These are phyloP conservation scores for Pelargonium nanum DNA, from an alignment of 345 rosid genomes.

Conservation along the genomic window DNA sequence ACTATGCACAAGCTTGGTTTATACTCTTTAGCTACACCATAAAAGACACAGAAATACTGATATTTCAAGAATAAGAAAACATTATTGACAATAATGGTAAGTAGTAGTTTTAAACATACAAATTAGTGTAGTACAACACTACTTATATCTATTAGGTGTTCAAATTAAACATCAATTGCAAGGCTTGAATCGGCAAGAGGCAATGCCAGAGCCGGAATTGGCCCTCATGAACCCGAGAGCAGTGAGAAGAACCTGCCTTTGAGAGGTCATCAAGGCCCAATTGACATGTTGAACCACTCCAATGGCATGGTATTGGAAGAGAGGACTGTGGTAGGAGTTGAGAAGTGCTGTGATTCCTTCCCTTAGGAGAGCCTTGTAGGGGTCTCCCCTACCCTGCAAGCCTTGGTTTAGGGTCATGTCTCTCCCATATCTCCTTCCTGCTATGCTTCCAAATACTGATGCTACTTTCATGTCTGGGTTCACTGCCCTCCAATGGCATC, in stretches of 20 bases:
- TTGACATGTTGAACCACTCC: conserved; percentile 38
- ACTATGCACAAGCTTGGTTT: no score
- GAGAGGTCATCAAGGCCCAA: conserved; percentile 48
- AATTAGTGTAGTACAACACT: no score
- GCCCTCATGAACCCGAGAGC: conserved; percentile 55
- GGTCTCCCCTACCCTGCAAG: conserved; percentile 52
- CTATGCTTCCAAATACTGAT: conserved; percentile 43
- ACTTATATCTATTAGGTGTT: no score
- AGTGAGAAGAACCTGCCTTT: conserved; percentile 33
- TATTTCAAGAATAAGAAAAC: no score
- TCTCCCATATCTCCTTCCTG: conserved; percentile 42
- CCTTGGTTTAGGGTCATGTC: conserved; percentile 49
- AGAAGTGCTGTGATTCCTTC: conserved; percentile 72
- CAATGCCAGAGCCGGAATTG: conserved; percentile 12
- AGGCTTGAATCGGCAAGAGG: neutral
- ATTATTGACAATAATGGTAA: no score
- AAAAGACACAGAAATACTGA: no score
- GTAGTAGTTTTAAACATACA: no score
- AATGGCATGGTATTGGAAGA: conserved; percentile 34
- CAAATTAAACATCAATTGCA: neutral
- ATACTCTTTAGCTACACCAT: no score
- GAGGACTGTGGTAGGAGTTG: conserved; percentile 58
- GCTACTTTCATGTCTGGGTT: conserved; percentile 50
- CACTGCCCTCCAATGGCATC: conserved; percentile 63
- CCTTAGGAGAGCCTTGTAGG: conserved; percentile 52